phyloP scores from a whole-genome alignment of 495 filamentous ascomycete species.

The Cercophora sp. region DNA sequence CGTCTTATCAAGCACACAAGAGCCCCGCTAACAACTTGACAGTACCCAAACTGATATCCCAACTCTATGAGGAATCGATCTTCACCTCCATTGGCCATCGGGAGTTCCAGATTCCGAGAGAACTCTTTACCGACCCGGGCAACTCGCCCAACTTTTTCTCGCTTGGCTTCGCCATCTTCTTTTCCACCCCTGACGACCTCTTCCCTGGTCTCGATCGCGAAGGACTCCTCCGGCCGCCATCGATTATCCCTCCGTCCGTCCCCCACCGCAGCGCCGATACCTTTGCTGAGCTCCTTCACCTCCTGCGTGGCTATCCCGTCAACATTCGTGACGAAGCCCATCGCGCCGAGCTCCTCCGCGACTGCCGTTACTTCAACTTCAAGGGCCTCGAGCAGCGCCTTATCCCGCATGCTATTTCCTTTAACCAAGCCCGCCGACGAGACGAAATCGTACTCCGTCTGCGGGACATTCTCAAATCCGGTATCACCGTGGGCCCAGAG shows the following conservation, averaged over 20 bases:
- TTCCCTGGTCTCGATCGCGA: slow-evolving; percentile 82
- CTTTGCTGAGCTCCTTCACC: slow-evolving; percentile 78
- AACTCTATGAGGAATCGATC: slow-evolving; percentile 91
- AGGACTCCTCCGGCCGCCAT: slow-evolving; percentile 82
- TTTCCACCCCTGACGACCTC: slow-evolving; percentile 70
- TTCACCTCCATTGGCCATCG: slow-evolving; percentile 82
- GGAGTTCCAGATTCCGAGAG: slow-evolving; percentile 84
- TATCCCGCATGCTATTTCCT: slow-evolving; percentile 72
- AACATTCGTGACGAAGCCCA: slow-evolving; percentile 74
- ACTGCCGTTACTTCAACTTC: slow-evolving; percentile 90
- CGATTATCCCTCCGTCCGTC: slow-evolving; percentile 76
- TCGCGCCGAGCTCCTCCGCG: slow-evolving; percentile 71
- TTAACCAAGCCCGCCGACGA: slow-evolving; percentile 61
- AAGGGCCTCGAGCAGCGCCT: slow-evolving; percentile 86
- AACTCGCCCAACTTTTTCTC: slow-evolving; percentile 96
- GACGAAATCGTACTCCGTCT: slow-evolving; percentile 80
- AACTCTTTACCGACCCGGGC: slow-evolving; percentile 78
- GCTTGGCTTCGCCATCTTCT: slow-evolving; percentile 86
- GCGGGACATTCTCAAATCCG: slow-evolving; percentile 80
- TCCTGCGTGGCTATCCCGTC: slow-evolving; percentile 84
- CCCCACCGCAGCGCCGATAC: slow-evolving; percentile 74
- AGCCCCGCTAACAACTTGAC: slow-evolving; percentile 9
- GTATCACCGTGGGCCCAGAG: slow-evolving; percentile 62
- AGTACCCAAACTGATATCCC: slow-evolving; percentile 86
- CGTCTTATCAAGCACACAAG: neutral